Conservation (phyloP, 2,329 filamentous ascomycete genomes). For the Byssochlamys sp. region DNA sequence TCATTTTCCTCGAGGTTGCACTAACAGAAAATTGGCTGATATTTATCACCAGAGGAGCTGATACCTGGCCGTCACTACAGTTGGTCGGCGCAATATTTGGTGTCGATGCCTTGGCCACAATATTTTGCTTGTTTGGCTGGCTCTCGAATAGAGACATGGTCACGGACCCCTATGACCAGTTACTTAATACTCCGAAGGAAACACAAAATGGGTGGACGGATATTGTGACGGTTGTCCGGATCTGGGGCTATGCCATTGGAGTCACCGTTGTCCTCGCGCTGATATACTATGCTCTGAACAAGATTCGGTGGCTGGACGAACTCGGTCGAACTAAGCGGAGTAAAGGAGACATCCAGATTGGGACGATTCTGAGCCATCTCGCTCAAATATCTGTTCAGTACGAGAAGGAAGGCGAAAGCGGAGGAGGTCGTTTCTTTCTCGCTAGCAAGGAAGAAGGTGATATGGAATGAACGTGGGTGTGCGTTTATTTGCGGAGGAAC, state of each 20-base stretch:
- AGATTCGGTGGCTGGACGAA: slow-evolving; percentile 36
- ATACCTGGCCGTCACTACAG: slow-evolving; percentile 65
- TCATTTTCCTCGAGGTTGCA: slow-evolving; percentile 80
- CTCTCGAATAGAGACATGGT: slow-evolving; percentile 46
- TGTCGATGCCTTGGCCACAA: slow-evolving; percentile 61
- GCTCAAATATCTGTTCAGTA: slow-evolving; percentile 41
- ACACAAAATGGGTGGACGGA: slow-evolving; percentile 48
- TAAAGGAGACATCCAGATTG: slow-evolving; percentile 41
- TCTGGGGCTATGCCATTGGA: slow-evolving; percentile 43
- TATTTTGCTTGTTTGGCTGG: slow-evolving; percentile 71
- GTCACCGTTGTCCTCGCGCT: slow-evolving; percentile 44
- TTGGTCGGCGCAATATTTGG: slow-evolving; percentile 60
- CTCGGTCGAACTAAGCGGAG: slow-evolving; percentile 39
- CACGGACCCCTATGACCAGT: slow-evolving; percentile 17
- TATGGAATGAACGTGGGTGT: slow-evolving; percentile 20
- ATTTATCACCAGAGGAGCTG: slow-evolving; percentile 78
- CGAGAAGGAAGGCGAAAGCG: slow-evolving; percentile 36
- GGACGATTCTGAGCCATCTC: slow-evolving; percentile 43
- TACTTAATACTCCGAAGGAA: slow-evolving; percentile 12
- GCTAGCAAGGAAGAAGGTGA: slow-evolving; percentile 38
- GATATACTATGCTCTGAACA: slow-evolving; percentile 40
- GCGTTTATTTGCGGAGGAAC: no score
- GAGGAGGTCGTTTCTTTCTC: slow-evolving; percentile 34
- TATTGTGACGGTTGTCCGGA: slow-evolving; percentile 45
- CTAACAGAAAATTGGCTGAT: slow-evolving; percentile 94